A percentile compares a stretch with the other conserved stretches of the same genome.
These are phyloP conservation scores for Xylariaceae sp. DNA, from an alignment of 2,329 filamentous ascomycete genomes.

Conservation along the genomic window DNA sequence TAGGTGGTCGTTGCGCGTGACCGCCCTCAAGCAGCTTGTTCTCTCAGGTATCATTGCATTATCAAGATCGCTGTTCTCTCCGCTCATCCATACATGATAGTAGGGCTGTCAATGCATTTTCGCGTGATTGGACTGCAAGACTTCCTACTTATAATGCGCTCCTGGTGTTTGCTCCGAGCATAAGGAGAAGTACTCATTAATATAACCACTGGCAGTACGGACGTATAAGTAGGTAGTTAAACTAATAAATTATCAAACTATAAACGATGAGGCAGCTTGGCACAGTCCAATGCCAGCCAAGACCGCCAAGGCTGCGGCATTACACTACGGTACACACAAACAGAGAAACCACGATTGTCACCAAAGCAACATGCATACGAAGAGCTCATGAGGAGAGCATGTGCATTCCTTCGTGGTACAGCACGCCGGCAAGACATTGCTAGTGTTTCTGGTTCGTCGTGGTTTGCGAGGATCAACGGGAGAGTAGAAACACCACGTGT, in stretches of 20 bases:
- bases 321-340: background rate
- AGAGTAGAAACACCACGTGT: conserved; percentile 19
- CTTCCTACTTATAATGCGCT: background rate
- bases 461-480: conserved; percentile 1
- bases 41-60: conserved; percentile 10
- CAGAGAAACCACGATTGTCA: background rate
- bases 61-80: conserved; percentile 7
- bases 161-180: background rate
- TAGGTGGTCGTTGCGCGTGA: conserved; percentile 1
- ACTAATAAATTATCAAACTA: no score
- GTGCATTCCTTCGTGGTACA: conserved; percentile 2
- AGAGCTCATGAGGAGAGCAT: background rate
- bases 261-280: background rate
- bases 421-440: conserved; percentile 11
- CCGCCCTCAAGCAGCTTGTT: background rate
- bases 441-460: background rate
- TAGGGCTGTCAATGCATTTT: conserved; percentile 7
- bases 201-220: background rate
- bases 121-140: background rate
- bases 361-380: background rate
- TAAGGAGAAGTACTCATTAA: background rate
- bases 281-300: background rate
- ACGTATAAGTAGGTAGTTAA: no score
- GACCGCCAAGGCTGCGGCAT: background rate
- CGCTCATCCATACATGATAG: conserved; percentile 11